These are phyloP conservation scores for Alternaria dauci DNA, from an alignment of 2,329 filamentous ascomycete genomes.

Conservation along the genomic window DNA sequence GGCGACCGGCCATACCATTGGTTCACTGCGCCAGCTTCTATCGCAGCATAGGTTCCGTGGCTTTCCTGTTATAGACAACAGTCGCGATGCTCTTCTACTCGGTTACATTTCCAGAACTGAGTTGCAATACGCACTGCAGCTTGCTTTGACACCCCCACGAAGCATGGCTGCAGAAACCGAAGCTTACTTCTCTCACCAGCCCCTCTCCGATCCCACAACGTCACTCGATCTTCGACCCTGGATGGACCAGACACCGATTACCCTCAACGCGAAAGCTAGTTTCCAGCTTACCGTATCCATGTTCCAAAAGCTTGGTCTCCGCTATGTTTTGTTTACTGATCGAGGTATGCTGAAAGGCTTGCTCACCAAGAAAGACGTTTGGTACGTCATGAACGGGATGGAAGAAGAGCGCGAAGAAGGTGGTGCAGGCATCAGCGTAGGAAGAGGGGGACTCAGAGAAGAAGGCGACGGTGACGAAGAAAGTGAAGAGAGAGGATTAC, in stretches of 20 bases:
- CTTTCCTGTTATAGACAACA: conserved; percentile 87
- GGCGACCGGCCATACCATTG: conserved; percentile 86
- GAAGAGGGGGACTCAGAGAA: conserved; percentile 47
- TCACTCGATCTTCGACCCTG: conserved; percentile 91
- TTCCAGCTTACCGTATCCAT: conserved; percentile 89
- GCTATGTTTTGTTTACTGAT: conserved; percentile 89
- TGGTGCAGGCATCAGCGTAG: conserved; percentile 47
- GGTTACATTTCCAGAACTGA: conserved; percentile 96
- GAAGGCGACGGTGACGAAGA: conserved; percentile 36
- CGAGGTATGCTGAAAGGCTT: conserved; percentile 82
- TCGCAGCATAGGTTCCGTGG: conserved; percentile 81
- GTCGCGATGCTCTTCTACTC: conserved; percentile 78
- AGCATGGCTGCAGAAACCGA: conserved; percentile 75
- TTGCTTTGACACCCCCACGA: conserved; percentile 64
- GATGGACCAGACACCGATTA: conserved; percentile 99
- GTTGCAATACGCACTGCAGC: conserved; percentile 79
- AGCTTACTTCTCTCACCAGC: conserved; percentile 84
- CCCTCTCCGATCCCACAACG: conserved; percentile 73
- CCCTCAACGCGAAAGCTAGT: conserved; percentile 76
- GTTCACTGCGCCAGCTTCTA: conserved; percentile 75
- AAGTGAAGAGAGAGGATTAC: conserved; percentile 52
- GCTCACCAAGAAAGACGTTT: conserved; percentile 96
- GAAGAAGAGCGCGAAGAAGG: conserved; percentile 44
- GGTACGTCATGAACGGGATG: conserved; percentile 81
- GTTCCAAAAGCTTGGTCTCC: conserved; percentile 91